phyloP scores from a whole-genome alignment of 305 asterid species.

The Plantago rigida region DNA sequence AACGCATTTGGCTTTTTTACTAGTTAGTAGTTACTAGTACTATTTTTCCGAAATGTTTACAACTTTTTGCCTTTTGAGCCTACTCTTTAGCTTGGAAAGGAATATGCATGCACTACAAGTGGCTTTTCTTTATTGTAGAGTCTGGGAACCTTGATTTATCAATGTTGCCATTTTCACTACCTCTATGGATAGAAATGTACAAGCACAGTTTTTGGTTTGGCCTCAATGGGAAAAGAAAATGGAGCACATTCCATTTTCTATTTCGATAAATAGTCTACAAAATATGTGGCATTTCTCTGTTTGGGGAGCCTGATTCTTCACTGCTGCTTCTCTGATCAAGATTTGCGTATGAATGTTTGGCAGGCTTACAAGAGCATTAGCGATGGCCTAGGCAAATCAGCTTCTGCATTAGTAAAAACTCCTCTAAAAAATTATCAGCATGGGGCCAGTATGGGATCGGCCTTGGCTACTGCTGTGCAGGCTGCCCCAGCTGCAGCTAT shows the following conservation, averaged over 20 bases:
- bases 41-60: slow-evolving; percentile 9
- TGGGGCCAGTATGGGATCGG: slow-evolving; percentile 79
- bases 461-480: slow-evolving; percentile 72
- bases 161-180: no score
- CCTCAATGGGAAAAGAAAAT: no score
- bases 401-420: slow-evolving; percentile 67
- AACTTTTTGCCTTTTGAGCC: slow-evolving; percentile 5
- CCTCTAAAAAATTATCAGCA: slow-evolving; percentile 74
- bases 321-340: slow-evolving; percentile 12
- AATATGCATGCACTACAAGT: neutral
- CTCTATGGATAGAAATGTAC: no score
- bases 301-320: neutral
- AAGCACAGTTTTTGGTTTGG: no score
- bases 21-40: neutral
- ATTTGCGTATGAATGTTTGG: slow-evolving; percentile 22
- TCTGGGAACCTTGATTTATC: slow-evolving; percentile 1
- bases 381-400: slow-evolving; percentile 82
- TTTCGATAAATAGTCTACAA: no score
- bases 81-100: slow-evolving; percentile 6
- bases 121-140: slow-evolving; percentile 10
- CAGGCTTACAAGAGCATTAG: slow-evolving; percentile 91
- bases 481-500: slow-evolving; percentile 93
- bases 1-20: no score
- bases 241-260: no score
- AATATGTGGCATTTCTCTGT: no score